Evolutionary conservation across 768 basidiomycete genomes (phyloP).

Genomic region (Mycena alexandri): DNA sequence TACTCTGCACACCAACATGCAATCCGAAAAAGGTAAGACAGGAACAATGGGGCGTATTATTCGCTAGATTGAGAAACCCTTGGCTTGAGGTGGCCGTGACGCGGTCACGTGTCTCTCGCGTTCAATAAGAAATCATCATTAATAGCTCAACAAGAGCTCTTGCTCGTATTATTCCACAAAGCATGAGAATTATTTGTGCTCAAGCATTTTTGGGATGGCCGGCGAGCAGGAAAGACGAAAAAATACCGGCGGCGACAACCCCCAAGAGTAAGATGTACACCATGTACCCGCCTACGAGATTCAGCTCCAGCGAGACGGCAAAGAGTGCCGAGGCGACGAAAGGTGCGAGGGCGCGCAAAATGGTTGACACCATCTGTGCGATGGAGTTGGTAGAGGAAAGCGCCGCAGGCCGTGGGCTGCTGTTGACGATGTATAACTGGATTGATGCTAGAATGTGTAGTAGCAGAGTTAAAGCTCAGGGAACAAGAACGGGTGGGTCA

Average conservation of each 20-base stretch:
- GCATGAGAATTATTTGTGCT: no score
- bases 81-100: neutral
- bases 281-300: slow-evolving; percentile 60
- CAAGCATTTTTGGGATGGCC: slow-evolving; percentile 9
- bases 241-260: slow-evolving; percentile 45
- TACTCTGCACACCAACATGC: no score
- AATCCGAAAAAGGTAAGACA: neutral
- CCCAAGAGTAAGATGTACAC: slow-evolving; percentile 54
- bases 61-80: no score
- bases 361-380: slow-evolving; percentile 65
- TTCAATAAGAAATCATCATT: neutral
- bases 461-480: neutral
- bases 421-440: slow-evolving; percentile 60
- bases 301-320: slow-evolving; percentile 60
- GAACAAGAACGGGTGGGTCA: neutral
- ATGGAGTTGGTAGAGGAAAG: slow-evolving; percentile 69
- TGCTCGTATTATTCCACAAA: no score
- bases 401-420: slow-evolving; percentile 52
- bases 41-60: neutral
- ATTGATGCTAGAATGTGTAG: slow-evolving; percentile 49
- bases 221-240: slow-evolving; percentile 35
- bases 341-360: slow-evolving; percentile 65
- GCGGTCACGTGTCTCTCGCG: slow-evolving; percentile 6
- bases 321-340: slow-evolving; percentile 69
- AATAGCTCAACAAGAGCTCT: no score